A percentile compares a stretch with the other conserved stretches of the same genome.
These are phyloP conservation scores for Phaffia rhodozyma DNA, from an alignment of 1,284 basidiomycete species.

Conservation along the genomic window DNA sequence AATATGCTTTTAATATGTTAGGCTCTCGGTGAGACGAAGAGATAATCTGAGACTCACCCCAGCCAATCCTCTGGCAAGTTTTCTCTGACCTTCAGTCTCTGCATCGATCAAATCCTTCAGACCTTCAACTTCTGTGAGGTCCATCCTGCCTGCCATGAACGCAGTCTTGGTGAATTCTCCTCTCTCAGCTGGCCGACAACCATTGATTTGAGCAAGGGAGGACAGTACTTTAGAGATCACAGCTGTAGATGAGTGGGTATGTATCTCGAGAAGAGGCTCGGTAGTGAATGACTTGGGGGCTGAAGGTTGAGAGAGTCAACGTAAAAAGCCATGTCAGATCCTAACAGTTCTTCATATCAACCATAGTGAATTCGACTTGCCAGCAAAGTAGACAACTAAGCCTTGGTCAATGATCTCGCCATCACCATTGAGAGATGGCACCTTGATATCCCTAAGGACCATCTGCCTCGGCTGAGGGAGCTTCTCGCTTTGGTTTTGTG, in stretches of 20 bases:
- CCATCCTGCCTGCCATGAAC: slow-evolving; percentile 61
- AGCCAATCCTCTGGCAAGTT: slow-evolving; percentile 54
- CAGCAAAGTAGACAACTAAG: slow-evolving; percentile 65
- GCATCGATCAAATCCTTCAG: slow-evolving; percentile 70
- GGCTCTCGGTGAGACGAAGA: background rate
- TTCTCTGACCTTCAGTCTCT: slow-evolving; percentile 68
- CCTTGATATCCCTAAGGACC: slow-evolving; percentile 50
- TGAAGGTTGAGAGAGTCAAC: background rate
- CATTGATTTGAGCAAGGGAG: slow-evolving; percentile 43
- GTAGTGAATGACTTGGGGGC: slow-evolving; percentile 62
- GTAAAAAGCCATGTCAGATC: background rate
- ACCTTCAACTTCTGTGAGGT: slow-evolving; percentile 74
- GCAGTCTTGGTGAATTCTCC: slow-evolving; percentile 81
- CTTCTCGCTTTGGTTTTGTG: slow-evolving; percentile 4
- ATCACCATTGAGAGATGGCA: slow-evolving; percentile 25
- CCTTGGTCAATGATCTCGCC: slow-evolving; percentile 62
- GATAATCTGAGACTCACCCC: slow-evolving; percentile 39
- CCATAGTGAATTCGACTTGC: slow-evolving; percentile 35
- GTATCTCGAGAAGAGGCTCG: slow-evolving; percentile 70
- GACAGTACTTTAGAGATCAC: slow-evolving; percentile 55
- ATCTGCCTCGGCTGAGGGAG: slow-evolving; percentile 50
- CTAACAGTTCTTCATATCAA: background rate
- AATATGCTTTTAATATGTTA: background rate
- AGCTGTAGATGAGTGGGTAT: slow-evolving; percentile 75
- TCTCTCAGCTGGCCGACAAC: slow-evolving; percentile 54